Evolutionary conservation across 2,329 filamentous ascomycete species (phyloP).

Genomic region (Epichloe festucae): DNA sequence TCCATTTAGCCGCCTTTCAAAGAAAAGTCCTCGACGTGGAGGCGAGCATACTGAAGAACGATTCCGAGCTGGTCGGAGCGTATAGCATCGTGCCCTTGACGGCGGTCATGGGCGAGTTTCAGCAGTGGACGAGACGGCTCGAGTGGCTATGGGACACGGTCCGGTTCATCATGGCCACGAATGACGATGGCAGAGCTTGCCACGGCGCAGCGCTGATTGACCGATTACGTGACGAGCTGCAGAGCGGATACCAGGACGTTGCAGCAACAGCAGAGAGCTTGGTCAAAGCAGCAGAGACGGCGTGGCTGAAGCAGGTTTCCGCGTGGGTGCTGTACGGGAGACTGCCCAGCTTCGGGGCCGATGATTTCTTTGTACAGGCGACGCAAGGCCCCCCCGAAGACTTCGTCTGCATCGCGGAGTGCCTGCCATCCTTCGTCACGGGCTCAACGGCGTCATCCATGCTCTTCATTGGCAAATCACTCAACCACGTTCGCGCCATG

Average conservation of each 20-base stretch:
- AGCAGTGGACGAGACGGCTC: slow-evolving; percentile 72
- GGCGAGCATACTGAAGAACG: slow-evolving; percentile 58
- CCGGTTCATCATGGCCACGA: slow-evolving; percentile 47
- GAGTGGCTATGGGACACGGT: slow-evolving; percentile 73
- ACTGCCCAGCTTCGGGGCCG: slow-evolving; percentile 59
- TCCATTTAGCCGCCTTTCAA: slow-evolving; percentile 71
- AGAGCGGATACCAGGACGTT: slow-evolving; percentile 81
- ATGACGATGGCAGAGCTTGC: slow-evolving; percentile 28
- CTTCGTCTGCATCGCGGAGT: slow-evolving; percentile 42
- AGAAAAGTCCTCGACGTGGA: slow-evolving; percentile 77
- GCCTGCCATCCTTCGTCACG: slow-evolving; percentile 72
- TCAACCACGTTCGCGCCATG: slow-evolving; percentile 65
- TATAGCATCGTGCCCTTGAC: slow-evolving; percentile 91
- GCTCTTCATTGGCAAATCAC: slow-evolving; percentile 77
- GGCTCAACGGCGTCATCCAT: slow-evolving; percentile 65
- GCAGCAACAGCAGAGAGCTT: slow-evolving; percentile 63
- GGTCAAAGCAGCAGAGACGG: slow-evolving; percentile 66
- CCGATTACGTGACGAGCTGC: slow-evolving; percentile 58
- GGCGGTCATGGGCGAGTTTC: slow-evolving; percentile 69
- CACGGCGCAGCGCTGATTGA: slow-evolving; percentile 67
- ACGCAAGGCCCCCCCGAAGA: slow-evolving; percentile 32
- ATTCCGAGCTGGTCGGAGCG: slow-evolving; percentile 71
- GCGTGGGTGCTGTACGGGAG: slow-evolving; percentile 86
- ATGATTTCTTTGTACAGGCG: slow-evolving; percentile 76
- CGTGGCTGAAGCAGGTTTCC: slow-evolving; percentile 83